phyloP scores from a whole-genome alignment of 148 eudicot species.

The Diospyros lotus region DNA sequence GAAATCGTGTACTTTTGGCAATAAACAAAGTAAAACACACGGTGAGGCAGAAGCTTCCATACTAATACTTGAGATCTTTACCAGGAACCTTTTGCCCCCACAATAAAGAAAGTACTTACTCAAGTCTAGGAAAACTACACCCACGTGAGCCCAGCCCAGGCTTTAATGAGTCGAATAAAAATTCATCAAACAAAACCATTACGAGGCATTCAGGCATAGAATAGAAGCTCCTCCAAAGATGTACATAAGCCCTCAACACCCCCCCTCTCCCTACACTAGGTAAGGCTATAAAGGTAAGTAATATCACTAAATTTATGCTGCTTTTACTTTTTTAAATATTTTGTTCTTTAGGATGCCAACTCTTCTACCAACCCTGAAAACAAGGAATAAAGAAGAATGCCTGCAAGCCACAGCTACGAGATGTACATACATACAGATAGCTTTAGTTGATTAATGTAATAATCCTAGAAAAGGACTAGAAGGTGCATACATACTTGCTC shows the following conservation, averaged over 20 bases:
- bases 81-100: not conserved
- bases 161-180: not conserved
- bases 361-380: not conserved
- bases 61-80: not conserved
- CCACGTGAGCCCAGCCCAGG: too few species aligned
- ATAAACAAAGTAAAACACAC: not conserved
- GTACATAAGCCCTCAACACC: not conserved
- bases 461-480: not conserved
- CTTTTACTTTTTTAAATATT: not conserved
- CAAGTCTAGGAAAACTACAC: not conserved
- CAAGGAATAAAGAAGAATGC: not conserved
- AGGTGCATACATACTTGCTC: not conserved
- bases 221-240: not conserved
- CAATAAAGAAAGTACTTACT: not conserved
- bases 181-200: not conserved
- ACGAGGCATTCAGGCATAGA: not conserved
- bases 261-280: not conserved
- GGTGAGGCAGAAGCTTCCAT: too few species aligned
- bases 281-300: not conserved
- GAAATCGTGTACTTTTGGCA: slow-evolving; percentile 12
- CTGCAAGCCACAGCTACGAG: not conserved
- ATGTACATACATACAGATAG: not conserved
- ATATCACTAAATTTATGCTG: slow-evolving; percentile 8
- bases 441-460: slow-evolving; percentile 4
- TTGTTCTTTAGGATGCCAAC: not conserved